Evolutionary conservation across 2,329 filamentous ascomycete genomes (phyloP), one percentile per base, ranked within the genome.

Genomic region (Exutisphaerella laricina): DNA sequence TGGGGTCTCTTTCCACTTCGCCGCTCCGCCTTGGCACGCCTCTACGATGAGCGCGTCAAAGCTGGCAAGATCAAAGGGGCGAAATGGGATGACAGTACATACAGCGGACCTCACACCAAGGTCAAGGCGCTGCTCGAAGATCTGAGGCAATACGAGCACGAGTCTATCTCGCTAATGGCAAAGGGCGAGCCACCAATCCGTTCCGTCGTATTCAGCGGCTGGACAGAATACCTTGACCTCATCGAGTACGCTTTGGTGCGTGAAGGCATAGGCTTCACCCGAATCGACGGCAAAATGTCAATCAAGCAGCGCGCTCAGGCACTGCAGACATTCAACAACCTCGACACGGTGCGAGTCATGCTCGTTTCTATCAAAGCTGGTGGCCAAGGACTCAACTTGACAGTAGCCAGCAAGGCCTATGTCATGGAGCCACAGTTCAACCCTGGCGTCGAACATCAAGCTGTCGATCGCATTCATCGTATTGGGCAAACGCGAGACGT

Each of bases 361-460:
- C 77, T 97, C 7, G 88, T 95, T 10, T 95, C 88, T 7, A 94
- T 96, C 65, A 88, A 83, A 60, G 90, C 90, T 0, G 92, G 90
- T 51, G 90, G 92, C 13, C 77, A 96, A 12, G 90, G 90, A 10
- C 79, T 97, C 28, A 97, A 97, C 60, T 71, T 97, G 41, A 96
- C 89, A 0, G 74, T 85, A 0, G 90, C 84, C 22, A 92, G 82
- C 61, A 84, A 79, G 42, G 90, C 94, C 10, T 97, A 92, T 63
- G 85, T 97, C 57, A 97, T 98, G 90, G 92, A 98, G 63, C 92
- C 92, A 4, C 89, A 96, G 61, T 98, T 90, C 70, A 98, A 98
- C 59, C 92, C 92, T 0, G 89, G 88, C 0, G 88, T 89, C 0
- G 90, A 98, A 65, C 86, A 88, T 4, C 92, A 98, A 67, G 92